Base-by-base conservation (phyloP, 495 filamentous ascomycete species). In the Collariella sp. region DNA sequence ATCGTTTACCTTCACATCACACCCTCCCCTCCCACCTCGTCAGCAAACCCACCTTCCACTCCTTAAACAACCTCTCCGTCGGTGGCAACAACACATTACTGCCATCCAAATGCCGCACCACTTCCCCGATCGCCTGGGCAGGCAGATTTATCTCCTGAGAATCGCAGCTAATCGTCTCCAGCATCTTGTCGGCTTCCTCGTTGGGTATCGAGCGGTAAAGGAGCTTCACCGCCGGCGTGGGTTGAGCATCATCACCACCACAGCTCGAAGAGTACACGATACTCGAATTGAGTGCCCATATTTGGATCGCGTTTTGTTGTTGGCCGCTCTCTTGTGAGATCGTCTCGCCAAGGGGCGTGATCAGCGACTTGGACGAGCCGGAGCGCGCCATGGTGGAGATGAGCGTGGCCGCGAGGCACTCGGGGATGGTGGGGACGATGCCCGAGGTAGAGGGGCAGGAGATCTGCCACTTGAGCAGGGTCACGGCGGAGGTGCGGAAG, bases 231-330 rank as follows among this genome's bases (percentile, higher is more conserved):
- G 82, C 85, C n/a, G 72, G 68, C 0, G 39, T 62, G 26, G 41
- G 20, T 10, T n/a, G 23, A 18, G 38, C 40, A 4, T 29, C 9
- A 1, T 46, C 46, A 72, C 70, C 20, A 26, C 67, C 45, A 72
- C 70, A 20, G 29, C 67, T 72, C 1, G 78, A 71, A 0, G 79
- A 80, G 58, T 85, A 91, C 7, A 73, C 69, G 22, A 89, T 76
- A 57, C 84, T 76, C 18, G 79, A 77, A 52, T 84, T 89, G 57
- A 91, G 84, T 11, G 87, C 74, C 87, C 87, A 91, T 11, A 80
- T 54, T 43, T 80, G 69, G 29, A 76, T 59, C 22, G 72, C 60
- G 26, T 59, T 34, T 33, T 58, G 54, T n/a, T 39, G 44, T 15
- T 46, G 50, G 20, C 19, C 43, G 15, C 33, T 11, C 16, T 9